Percentiles rank a stretch among this genome's conserved stretches.
These are phyloP conservation scores for Glebionis coronaria DNA, from an alignment of 129 eudicot species.

Conservation along the genomic window DNA sequence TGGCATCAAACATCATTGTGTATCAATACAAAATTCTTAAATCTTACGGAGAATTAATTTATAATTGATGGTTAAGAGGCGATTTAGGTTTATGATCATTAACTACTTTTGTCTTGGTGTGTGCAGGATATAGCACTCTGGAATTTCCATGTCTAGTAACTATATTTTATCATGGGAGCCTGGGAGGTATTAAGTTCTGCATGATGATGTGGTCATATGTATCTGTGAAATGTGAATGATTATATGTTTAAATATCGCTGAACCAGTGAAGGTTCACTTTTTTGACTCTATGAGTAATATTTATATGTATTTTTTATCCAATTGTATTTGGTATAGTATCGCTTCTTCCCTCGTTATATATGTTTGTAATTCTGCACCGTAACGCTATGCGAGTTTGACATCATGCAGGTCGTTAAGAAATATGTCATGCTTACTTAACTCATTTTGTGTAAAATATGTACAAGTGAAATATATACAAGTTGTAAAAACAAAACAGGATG, in stretches of 20 bases:
- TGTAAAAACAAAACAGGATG: too few relatives aligned
- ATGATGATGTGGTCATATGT: background rate
- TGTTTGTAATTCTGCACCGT: too few relatives aligned
- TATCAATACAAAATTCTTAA: too few relatives aligned
- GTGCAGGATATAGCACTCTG: slow-evolving; percentile 27
- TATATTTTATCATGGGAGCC: background rate
- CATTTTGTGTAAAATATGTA: too few relatives aligned
- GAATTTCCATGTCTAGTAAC: background rate
- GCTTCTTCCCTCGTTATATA: background rate
- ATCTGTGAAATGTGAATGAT: slow-evolving; percentile 1
- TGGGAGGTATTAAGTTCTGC: slow-evolving; percentile 4
- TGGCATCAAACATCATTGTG: background rate
- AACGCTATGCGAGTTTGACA: too few relatives aligned
- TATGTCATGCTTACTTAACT: too few relatives aligned
- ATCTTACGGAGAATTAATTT: too few relatives aligned
- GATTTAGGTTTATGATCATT: too few relatives aligned
- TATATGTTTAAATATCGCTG: slow-evolving; percentile 17
- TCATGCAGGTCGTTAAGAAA: too few relatives aligned
- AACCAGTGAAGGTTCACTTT: background rate
- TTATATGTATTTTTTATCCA: background rate
- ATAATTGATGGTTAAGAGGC: too few relatives aligned
- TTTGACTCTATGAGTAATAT: background rate
- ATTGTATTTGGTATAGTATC: slow-evolving; percentile 17
- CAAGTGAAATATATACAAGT: too few relatives aligned
- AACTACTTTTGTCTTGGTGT: slow-evolving; percentile 8